Conservation (phyloP, 2,329 filamentous ascomycete species). For the Epichloe aotearoae region DNA sequence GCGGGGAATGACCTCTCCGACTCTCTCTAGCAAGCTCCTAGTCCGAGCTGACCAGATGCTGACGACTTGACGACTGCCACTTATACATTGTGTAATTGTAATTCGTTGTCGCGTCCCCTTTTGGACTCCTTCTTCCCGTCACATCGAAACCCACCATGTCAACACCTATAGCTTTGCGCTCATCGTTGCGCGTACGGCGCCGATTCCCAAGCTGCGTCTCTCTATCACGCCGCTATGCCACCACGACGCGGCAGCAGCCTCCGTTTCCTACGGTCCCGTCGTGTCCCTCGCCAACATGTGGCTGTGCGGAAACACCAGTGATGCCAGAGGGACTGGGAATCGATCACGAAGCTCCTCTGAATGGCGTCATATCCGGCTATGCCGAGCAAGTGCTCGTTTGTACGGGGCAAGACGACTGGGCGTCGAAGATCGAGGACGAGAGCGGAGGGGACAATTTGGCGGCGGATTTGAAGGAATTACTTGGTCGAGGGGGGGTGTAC, state of each 20-base stretch:
- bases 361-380: slow-evolving; percentile 67
- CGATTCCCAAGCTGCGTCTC: background rate
- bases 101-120: no score
- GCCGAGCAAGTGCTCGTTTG: slow-evolving; percentile 73
- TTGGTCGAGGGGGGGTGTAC: slow-evolving; percentile 54
- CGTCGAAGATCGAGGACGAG: slow-evolving; percentile 73
- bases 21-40: slow-evolving; percentile 5
- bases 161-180: background rate
- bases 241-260: slow-evolving; percentile 13
- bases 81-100: no score
- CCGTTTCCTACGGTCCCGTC: slow-evolving; percentile 29
- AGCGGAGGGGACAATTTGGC: slow-evolving; percentile 52
- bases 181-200: background rate
- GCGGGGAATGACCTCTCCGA: background rate
- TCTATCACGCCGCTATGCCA: slow-evolving; percentile 9
- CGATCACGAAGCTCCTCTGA: slow-evolving; percentile 55
- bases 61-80: background rate
- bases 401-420: slow-evolving; percentile 71
- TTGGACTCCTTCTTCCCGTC: no score
- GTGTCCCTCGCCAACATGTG: slow-evolving; percentile 67
- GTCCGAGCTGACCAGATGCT: slow-evolving; percentile 10
- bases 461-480: slow-evolving; percentile 56
- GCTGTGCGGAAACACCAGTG: slow-evolving; percentile 52
- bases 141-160: slow-evolving; percentile 1
- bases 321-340: slow-evolving; percentile 60